Base-by-base conservation (phyloP, 352 stramenopile genomes). In the Phytopythium mirpurense region DNA sequence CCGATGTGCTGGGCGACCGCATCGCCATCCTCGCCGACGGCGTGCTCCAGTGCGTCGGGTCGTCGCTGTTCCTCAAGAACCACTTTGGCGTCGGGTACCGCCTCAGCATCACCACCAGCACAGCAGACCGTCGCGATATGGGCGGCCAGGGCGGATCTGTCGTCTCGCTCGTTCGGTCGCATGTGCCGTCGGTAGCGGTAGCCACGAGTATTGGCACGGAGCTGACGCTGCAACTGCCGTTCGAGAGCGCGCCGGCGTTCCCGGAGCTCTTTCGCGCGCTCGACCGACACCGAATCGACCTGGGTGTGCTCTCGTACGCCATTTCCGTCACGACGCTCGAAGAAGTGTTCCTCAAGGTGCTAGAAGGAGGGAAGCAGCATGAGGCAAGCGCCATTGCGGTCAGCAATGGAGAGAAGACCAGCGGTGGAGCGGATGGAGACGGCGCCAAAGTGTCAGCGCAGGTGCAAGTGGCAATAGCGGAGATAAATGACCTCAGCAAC, bases 341-440 rank as follows among this genome's bases (percentile, higher is more conserved):
- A 59, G 85, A 96, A 59, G 84, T 96, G 18, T 97, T 97, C 44
- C 58, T 97, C 6, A 93, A 92, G 35, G 85, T 96, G n/a, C 83
- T 86, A 11, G 69, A 85, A 38, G 50, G 32, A 7, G 58, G 51
- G 18, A 29, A 51, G 6, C 44, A n/a, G 11, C 21, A 53, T 53
- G 37, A 54, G 10, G 29, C 14, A 14, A 31, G 40, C 2, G 10
- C 4, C 23, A 11, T 1, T 9, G 21, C 2, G 40, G 6, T 9
- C 40, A 45, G 31, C 11, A 45, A 10, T 11, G 10, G 14, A 29
- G 23, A 31, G 10, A 10, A 6, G 7, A 10, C 0, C 4, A 14
- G 0, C 8, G 26, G 18, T 34, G 15, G 15, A 14, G 16, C 41
- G 6, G 23, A 9, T 32, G 5, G 18, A 5, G 2, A 47, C 6